Evolutionary conservation across 139 green algal genomes (phyloP), one percentile per base, ranked within the genome.

Genomic region (Eudorina sp.): DNA sequence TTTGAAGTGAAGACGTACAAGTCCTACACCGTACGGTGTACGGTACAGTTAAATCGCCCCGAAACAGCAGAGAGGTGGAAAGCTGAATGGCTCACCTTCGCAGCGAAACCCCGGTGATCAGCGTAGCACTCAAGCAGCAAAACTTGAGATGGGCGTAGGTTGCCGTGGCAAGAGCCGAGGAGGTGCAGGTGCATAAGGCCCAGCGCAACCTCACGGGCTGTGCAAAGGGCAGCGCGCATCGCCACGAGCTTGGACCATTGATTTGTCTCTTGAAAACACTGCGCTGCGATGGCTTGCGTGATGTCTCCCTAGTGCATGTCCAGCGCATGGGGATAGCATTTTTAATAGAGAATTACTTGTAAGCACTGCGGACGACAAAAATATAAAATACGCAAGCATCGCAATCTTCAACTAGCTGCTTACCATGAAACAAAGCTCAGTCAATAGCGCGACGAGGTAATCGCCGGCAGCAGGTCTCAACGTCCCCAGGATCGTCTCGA

Each of bases 31-130:
- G n/a, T n/a, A n/a, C n/a, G n/a, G n/a, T n/a, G n/a, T n/a, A n/a
- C n/a, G n/a, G n/a, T n/a, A n/a, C n/a, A n/a, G n/a, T n/a, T n/a
- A n/a, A n/a, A n/a, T n/a, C n/a, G n/a, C n/a, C n/a, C n/a, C n/a
- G n/a, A n/a, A n/a, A n/a, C n/a, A n/a, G n/a, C n/a, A n/a, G n/a
- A n/a, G n/a, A n/a, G n/a, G n/a, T n/a, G n/a, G n/a, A n/a, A n/a
- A n/a, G n/a, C n/a, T n/a, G n/a, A n/a, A n/a, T n/a, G n/a, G n/a
- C n/a, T n/a, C n/a, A 84, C 76, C 76, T 84, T 84, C 1, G 78
- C 78, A 8, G 58, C n/a, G 78, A 85, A 85, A 55, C 78, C 78
- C 16, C 78, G 78, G 23, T 21, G 38, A 41, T 85, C 78, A 6
- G 55, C 38, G 19, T 27, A 38, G 48, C 55, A 74, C 29, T 53